These are phyloP conservation scores for Diaporthe australafricana DNA, from an alignment of 2,329 filamentous ascomycete genomes.

Conservation along the genomic window DNA sequence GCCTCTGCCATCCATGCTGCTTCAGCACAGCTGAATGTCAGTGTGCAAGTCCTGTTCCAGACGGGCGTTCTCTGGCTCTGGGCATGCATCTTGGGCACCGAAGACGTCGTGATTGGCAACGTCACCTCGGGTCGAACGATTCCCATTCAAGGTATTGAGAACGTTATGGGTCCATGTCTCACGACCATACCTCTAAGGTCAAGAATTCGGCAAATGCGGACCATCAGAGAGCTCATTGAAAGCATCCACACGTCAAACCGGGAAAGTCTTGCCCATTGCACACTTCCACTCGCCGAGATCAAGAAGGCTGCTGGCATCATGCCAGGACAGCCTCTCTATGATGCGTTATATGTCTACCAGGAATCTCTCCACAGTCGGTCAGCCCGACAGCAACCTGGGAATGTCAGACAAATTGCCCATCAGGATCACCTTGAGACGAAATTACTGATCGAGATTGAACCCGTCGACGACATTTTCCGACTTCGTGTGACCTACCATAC, in stretches of 20 bases:
- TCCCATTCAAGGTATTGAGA: constrained; percentile 76
- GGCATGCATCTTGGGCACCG: constrained; percentile 69
- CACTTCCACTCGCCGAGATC: constrained; percentile 76
- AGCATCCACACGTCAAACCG: constrained; percentile 75
- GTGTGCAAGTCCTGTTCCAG: constrained; percentile 81
- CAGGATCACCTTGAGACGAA: constrained; percentile 81
- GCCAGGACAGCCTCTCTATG: constrained; percentile 73
- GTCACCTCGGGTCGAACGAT: constrained; percentile 86
- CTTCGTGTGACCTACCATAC: constrained; percentile 62
- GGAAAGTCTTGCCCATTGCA: constrained; percentile 71
- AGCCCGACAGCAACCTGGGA: constrained; percentile 24
- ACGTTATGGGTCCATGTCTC: constrained; percentile 83
- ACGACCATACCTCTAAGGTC: constrained; percentile 79
- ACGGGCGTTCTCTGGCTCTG: constrained; percentile 76
- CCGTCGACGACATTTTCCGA: constrained; percentile 55
- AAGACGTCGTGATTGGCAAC: constrained; percentile 79
- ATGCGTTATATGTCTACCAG: constrained; percentile 87
- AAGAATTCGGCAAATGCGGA: constrained; percentile 63
- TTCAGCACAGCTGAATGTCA: constrained; percentile 59
- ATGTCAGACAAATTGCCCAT: constrained; percentile 68
- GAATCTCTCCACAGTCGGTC: constrained; percentile 67
- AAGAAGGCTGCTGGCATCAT: constrained; percentile 68
- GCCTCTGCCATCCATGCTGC: constrained; percentile 48
- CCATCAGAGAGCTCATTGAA: constrained; percentile 70
- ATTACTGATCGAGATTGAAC: constrained; percentile 81